These are phyloP conservation scores for Tilletia setariae DNA, from an alignment of 1,284 basidiomycete genomes.

Conservation along the genomic window DNA sequence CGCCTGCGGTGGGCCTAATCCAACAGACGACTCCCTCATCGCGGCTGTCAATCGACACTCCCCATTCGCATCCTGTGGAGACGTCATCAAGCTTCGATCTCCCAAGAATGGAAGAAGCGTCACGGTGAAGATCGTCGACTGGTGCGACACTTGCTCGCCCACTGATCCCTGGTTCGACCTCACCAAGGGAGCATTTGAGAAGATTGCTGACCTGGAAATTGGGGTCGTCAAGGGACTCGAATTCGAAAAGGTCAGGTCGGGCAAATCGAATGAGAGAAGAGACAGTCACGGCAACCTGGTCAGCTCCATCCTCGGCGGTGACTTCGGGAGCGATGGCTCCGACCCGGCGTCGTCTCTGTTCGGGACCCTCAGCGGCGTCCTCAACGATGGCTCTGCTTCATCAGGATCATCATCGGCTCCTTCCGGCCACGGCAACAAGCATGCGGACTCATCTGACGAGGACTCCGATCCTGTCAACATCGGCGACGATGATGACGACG, in stretches of 20 bases:
- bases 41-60: slow-evolving; percentile 10
- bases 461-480: background rate
- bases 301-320: background rate
- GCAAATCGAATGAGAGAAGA: background rate
- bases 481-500: background rate
- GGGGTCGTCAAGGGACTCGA: slow-evolving; percentile 9
- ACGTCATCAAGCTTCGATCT: background rate
- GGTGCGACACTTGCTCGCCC: slow-evolving; percentile 12
- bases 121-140: slow-evolving; percentile 11
- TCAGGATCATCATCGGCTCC: background rate
- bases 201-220: slow-evolving; percentile 14
- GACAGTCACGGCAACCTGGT: background rate
- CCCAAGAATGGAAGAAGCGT: background rate
- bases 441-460: background rate
- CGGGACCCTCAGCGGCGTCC: background rate
- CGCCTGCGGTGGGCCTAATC: slow-evolving; percentile 7
- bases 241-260: background rate
- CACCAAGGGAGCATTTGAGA: slow-evolving; percentile 14
- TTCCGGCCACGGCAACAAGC: background rate
- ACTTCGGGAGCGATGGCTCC: background rate
- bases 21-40: slow-evolving; percentile 11
- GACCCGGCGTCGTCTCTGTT: background rate
- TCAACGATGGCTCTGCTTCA: background rate
- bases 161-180: slow-evolving; percentile 5
- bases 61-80: background rate